phyloP scores from a whole-genome alignment of 2,329 filamentous ascomycete species.

The Trichoderma brevicompactum region DNA sequence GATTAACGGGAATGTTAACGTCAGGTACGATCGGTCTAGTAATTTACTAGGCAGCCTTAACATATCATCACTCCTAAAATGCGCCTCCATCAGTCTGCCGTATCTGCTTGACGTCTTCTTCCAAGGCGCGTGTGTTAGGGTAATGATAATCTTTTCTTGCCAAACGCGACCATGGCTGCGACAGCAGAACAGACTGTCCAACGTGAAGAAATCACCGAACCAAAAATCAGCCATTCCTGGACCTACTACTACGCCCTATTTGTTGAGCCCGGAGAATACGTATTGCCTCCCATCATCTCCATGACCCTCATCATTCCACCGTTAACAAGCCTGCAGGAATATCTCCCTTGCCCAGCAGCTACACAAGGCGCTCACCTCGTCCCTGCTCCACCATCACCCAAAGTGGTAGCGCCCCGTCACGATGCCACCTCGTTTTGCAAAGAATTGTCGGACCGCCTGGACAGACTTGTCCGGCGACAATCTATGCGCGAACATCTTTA shows the following conservation, averaged over 20 bases:
- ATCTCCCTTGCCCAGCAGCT: not conserved
- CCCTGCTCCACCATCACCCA: not conserved
- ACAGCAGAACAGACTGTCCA: not conserved
- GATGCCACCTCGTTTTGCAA: not conserved
- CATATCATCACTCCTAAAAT: not conserved
- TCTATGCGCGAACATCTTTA: slow-evolving; percentile 1
- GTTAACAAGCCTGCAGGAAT: not conserved
- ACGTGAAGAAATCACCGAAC: not conserved
- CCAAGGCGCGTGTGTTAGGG: not conserved
- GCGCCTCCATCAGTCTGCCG: not conserved
- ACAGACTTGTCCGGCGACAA: not conserved
- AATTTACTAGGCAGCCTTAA: not conserved
- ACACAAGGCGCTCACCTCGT: slow-evolving; percentile 1
- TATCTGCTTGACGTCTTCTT: not conserved
- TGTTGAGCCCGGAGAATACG: not conserved
- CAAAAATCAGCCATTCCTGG: not conserved
- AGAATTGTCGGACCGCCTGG: not conserved
- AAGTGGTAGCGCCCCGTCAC: not conserved
- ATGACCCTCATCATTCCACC: too few relatives aligned
- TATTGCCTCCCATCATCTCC: not conserved
- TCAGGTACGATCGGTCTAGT: not conserved
- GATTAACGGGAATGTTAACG: too few relatives aligned
- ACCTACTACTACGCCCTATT: not conserved
- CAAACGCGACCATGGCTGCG: not conserved
- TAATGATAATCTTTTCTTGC: accelerated